phyloP scores from a whole-genome alignment of 2,329 filamentous ascomycete species.

The Xylariaceae sp. region DNA sequence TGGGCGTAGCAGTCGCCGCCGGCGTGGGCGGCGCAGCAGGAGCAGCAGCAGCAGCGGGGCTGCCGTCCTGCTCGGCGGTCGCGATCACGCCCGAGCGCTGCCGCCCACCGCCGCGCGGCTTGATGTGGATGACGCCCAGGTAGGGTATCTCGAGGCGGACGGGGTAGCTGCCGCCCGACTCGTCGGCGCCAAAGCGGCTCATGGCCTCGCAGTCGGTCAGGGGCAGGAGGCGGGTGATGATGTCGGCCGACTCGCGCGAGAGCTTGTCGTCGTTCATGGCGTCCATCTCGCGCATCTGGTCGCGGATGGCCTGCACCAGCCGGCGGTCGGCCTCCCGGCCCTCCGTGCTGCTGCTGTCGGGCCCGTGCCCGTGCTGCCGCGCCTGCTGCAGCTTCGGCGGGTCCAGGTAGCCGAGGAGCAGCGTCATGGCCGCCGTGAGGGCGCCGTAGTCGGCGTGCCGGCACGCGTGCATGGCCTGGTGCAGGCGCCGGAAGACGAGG shows the following conservation, averaged over 20 bases:
- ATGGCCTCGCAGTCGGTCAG: constrained; percentile 21
- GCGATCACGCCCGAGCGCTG: neutral
- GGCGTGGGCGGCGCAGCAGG: neutral
- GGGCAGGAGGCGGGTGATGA: constrained; percentile 35
- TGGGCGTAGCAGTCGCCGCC: neutral
- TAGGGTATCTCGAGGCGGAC: constrained; percentile 38
- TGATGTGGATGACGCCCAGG: constrained; percentile 39
- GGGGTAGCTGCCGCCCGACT: constrained; percentile 7
- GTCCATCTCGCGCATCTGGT: constrained; percentile 32
- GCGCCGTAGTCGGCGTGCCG: constrained; percentile 45
- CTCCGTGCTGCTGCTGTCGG: neutral
- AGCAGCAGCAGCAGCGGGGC: neutral
- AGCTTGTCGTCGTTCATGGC: constrained; percentile 32
- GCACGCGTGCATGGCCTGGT: constrained; percentile 31
- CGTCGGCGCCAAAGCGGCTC: constrained; percentile 9
- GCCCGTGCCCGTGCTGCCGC: constrained; percentile 8
- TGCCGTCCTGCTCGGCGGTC: neutral
- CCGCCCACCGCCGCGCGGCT: constrained; percentile 11
- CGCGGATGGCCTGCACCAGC: constrained; percentile 28
- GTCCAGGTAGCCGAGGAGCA: constrained; percentile 43
- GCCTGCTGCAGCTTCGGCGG: constrained; percentile 19
- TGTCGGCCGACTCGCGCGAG: constrained; percentile 33
- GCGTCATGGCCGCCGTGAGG: constrained; percentile 42
- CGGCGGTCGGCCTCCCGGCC: constrained; percentile 22
- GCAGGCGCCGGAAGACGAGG: constrained; percentile 35